Percentiles rank a stretch among this genome's conserved stretches.
Evolutionary conservation across 2,329 filamentous ascomycete genomes (phyloP).

Genomic region (Trichophyton mentagrophytes): DNA sequence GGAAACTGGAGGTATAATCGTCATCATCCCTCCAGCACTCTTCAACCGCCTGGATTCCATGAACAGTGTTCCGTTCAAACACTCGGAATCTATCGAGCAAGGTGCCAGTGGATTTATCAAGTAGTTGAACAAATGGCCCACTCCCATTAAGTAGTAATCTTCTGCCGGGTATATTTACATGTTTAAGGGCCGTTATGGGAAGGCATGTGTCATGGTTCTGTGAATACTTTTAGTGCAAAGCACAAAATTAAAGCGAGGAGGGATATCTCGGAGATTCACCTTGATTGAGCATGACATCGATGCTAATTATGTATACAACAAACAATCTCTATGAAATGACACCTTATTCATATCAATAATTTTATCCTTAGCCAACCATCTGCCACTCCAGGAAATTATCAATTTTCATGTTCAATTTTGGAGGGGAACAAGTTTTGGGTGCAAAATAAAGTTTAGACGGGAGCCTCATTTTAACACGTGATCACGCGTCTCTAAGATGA

Average conservation of each 20-base stretch:
- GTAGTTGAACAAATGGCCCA: constrained; percentile 25
- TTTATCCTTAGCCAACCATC: background rate
- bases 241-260: background rate
- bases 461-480: background rate
- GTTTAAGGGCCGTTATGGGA: constrained; percentile 31
- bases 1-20: constrained; percentile 17
- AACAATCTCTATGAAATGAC: background rate
- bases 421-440: background rate
- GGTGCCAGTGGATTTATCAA: constrained; percentile 23
- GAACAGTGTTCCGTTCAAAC: constrained; percentile 28
- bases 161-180: constrained; percentile 18
- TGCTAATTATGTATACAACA: background rate
- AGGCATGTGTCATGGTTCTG: constrained; percentile 33
- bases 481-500: background rate
- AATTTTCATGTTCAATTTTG: background rate
- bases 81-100: constrained; percentile 20
- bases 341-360: background rate
- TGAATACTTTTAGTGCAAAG: background rate
- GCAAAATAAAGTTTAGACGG: background rate
- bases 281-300: constrained; percentile 14
- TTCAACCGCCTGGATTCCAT: constrained; percentile 24
- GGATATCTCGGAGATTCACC: constrained; percentile 7
- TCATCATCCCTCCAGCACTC: constrained; percentile 11
- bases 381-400: background rate
- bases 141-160: constrained; percentile 28